phyloP scores from a whole-genome alignment of 179 eudicot genomes.

The Beta corolliflora region DNA sequence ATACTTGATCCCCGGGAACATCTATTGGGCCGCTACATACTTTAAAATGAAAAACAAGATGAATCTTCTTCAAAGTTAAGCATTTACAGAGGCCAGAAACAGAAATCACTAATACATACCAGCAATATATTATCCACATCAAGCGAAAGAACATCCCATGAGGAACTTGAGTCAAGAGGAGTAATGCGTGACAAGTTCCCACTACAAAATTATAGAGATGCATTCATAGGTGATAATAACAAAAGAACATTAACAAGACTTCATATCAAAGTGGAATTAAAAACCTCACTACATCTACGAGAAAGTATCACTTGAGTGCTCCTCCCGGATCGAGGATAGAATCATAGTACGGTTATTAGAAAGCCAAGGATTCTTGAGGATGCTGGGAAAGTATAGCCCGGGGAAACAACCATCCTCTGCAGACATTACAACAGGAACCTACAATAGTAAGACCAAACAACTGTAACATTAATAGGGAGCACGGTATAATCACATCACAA shows the following conservation, averaged over 20 bases:
- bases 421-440: constrained; percentile 92
- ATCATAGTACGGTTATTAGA: constrained; percentile 78
- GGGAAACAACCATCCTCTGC: constrained; percentile 80
- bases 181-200: constrained; percentile 67
- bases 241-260: not conserved
- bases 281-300: constrained; percentile 63
- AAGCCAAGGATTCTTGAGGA: constrained; percentile 76
- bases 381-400: constrained; percentile 60
- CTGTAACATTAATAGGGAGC: not conserved
- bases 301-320: constrained; percentile 74
- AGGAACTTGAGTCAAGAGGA: constrained; percentile 54
- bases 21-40: constrained; percentile 77
- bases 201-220: constrained; percentile 41
- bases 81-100: not conserved
- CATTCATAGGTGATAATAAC: not conserved
- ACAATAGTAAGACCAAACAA: constrained; percentile 21
- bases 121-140: constrained; percentile 86
- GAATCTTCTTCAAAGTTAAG: not conserved
- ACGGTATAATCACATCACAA: not conserved
- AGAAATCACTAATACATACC: constrained; percentile 41
- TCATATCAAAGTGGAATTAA: not conserved
- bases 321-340: constrained; percentile 73
- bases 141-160: constrained; percentile 76
- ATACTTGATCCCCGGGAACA: constrained; percentile 68
- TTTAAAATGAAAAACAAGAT: constrained; percentile 32